These are phyloP conservation scores for Jamesozyma jinghongensis DNA, from an alignment of 805 yeast species.

Conservation along the genomic window DNA sequence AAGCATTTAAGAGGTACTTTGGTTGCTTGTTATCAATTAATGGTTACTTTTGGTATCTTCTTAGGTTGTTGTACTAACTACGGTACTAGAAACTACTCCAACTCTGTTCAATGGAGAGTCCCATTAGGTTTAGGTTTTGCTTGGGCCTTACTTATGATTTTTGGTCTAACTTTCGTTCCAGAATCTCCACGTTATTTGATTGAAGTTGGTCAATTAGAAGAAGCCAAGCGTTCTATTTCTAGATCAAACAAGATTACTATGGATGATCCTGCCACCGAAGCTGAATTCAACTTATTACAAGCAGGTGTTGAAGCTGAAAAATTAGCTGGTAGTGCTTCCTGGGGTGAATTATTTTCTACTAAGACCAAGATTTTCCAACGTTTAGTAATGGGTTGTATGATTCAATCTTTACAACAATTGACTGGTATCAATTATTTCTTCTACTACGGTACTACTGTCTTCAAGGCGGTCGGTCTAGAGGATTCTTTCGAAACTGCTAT, in stretches of 20 bases:
- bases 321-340: conserved; percentile 54
- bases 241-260: conserved; percentile 44
- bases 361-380: conserved; percentile 48
- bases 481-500: conserved; percentile 54
- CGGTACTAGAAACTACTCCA: conserved; percentile 50
- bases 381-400: conserved; percentile 41
- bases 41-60: conserved; percentile 64
- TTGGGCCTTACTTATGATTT: conserved; percentile 35
- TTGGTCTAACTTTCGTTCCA: conserved; percentile 45
- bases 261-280: conserved; percentile 48
- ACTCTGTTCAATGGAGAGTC: conserved; percentile 72
- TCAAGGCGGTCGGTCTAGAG: conserved; percentile 49
- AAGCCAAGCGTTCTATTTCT: conserved; percentile 52
- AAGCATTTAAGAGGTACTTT: conserved; percentile 62
- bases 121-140: conserved; percentile 51
- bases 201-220: conserved; percentile 46
- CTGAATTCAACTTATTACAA: conserved; percentile 48
- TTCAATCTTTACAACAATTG: conserved; percentile 57
- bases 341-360: conserved; percentile 58
- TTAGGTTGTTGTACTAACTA: conserved; percentile 36
- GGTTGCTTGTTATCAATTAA: conserved; percentile 61
- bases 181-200: conserved; percentile 65
- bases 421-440: conserved; percentile 53
- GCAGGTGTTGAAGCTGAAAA: conserved; percentile 53
- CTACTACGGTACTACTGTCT: conserved; percentile 56